Conservation (phyloP, 176 grass and related monocot species). For the Themeda triandra region DNA sequence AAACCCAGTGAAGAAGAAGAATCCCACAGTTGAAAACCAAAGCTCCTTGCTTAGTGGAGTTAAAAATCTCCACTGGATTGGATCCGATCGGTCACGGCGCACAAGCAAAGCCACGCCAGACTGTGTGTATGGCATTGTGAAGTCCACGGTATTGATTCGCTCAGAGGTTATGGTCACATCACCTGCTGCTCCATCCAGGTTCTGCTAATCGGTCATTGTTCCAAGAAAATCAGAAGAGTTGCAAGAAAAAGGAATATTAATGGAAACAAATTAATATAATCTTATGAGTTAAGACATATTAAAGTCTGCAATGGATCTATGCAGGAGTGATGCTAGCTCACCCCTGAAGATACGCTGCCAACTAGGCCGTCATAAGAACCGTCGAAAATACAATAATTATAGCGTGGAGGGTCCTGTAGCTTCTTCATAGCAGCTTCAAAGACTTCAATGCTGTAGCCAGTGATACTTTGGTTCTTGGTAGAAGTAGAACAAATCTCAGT, state of each 20-base stretch:
- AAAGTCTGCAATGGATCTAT: neutral
- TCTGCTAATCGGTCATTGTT: neutral
- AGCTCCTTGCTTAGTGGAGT: conserved; percentile 40
- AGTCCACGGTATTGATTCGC: neutral
- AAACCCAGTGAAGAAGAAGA: conserved; percentile 57
- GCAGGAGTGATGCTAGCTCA: neutral
- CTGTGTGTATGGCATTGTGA: neutral
- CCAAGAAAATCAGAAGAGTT: neutral
- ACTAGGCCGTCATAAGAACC: conserved; percentile 58
- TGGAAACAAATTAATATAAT: too few species aligned
- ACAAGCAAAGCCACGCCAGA: neutral
- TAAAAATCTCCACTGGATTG: conserved; percentile 57
- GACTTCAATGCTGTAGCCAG: conserved; percentile 60
- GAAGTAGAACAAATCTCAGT: neutral
- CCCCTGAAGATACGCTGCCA: conserved; percentile 25
- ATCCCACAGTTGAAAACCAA: conserved; percentile 44
- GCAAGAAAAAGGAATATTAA: neutral
- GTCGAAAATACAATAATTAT: conserved; percentile 33
- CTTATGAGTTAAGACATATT: too few species aligned
- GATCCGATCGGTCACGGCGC: neutral
- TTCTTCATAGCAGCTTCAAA: conserved; percentile 41
- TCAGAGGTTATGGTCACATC: neutral
- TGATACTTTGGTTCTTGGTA: neutral
- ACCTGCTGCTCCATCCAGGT: neutral
- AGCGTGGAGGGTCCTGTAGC: conserved; percentile 30